Evolutionary conservation across 352 stramenopile species (phyloP).

Genomic region (Aphanomyces cochlioides): DNA sequence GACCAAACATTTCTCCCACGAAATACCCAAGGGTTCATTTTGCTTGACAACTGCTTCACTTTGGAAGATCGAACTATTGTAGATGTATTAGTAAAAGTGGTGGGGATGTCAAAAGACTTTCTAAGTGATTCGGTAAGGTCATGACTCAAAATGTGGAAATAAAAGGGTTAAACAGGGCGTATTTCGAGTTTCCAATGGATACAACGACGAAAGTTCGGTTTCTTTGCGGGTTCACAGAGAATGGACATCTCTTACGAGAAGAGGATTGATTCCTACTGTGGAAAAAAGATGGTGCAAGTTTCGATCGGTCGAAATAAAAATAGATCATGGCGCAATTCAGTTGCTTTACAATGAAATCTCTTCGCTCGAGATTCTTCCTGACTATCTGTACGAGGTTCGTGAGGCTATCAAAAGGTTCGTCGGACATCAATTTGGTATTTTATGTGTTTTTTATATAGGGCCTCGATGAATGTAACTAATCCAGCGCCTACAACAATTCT

Average conservation of each 20-base stretch:
- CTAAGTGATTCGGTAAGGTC: background rate
- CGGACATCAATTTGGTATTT: background rate
- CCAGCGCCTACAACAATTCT: too few relatives aligned
- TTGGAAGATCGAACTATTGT: background rate
- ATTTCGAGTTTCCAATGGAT: background rate
- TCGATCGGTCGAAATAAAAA: background rate
- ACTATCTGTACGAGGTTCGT: background rate
- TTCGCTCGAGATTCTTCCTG: background rate
- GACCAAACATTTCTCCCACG: background rate
- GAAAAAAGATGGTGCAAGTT: background rate
- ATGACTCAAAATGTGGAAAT: background rate
- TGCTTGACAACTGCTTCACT: background rate
- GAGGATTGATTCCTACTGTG: background rate
- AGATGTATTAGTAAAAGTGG: constrained; percentile 3
- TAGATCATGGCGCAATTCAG: background rate
- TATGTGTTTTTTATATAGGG: constrained; percentile 1
- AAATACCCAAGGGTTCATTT: background rate
- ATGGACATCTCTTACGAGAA: background rate
- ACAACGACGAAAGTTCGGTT: background rate
- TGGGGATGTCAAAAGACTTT: background rate
- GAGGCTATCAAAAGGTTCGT: background rate
- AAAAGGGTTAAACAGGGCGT: background rate
- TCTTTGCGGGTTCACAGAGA: background rate
- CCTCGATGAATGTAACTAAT: too few relatives aligned
- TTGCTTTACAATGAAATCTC: background rate